Percentiles rank a stretch among this genome's conserved stretches.
These are phyloP conservation scores for Panicum miliaceum DNA, from an alignment of 176 grass and related monocot genomes.

Conservation along the genomic window DNA sequence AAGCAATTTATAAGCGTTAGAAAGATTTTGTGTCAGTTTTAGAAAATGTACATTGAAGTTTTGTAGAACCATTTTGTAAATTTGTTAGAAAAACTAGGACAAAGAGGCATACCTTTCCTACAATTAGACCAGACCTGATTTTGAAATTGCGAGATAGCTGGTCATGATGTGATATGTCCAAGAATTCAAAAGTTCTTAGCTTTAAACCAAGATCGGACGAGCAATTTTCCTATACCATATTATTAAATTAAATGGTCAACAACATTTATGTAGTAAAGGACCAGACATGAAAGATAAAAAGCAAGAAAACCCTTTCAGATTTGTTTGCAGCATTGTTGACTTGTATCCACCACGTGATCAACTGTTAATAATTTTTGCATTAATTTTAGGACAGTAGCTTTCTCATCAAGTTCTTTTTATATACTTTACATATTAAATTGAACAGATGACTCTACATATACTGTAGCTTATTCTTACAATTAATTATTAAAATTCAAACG, in stretches of 20 bases:
- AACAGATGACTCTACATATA: too few species aligned
- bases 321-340: not conserved
- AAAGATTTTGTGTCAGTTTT: not conserved
- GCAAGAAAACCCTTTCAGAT: not conserved
- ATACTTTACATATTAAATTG: too few species aligned
- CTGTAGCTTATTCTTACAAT: too few species aligned
- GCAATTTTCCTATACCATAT: not conserved
- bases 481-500: too few species aligned
- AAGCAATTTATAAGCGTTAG: not conserved
- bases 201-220: not conserved
- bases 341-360: too few species aligned
- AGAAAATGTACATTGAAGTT: too few species aligned
- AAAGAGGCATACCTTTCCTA: not conserved
- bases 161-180: not conserved
- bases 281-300: not conserved
- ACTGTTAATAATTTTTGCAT: too few species aligned
- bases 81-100: too few species aligned
- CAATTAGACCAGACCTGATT: not conserved
- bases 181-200: not conserved
- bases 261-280: too few species aligned
- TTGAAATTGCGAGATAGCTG: not conserved
- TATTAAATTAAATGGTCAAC: not conserved
- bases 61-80: not conserved
- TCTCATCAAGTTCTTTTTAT: too few species aligned
- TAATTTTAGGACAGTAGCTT: too few species aligned